These are phyloP conservation scores for Ustulina deusta DNA, from an alignment of 2,329 filamentous ascomycete species.

Conservation along the genomic window DNA sequence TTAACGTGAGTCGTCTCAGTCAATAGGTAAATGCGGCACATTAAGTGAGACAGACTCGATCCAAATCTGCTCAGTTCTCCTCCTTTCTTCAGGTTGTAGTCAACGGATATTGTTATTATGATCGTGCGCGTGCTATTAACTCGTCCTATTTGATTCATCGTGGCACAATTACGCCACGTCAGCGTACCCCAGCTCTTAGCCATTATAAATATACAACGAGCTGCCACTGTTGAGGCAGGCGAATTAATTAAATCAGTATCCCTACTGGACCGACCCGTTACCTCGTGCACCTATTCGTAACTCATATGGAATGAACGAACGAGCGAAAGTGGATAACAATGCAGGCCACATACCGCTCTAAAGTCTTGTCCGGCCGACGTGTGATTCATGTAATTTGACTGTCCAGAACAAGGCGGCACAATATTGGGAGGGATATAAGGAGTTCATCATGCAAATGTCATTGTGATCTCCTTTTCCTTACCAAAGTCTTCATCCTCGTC, in stretches of 20 bases:
- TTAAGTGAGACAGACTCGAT: too few relatives aligned
- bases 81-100: not conserved
- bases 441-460: constrained; percentile 77
- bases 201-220: constrained; percentile 30
- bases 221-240: not conserved
- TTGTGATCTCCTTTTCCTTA: constrained; percentile 78
- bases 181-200: not conserved
- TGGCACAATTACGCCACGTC: constrained; percentile 8
- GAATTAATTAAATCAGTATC: constrained; percentile 19
- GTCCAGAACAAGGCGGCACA: not conserved
- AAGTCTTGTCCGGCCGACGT: not conserved
- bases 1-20: too few relatives aligned
- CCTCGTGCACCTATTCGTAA: constrained; percentile 20
- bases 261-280: not conserved
- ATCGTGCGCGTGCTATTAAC: not conserved
- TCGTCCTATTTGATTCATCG: constrained; percentile 17
- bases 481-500: constrained; percentile 76
- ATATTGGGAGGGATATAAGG: not conserved
- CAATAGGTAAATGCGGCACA: too few relatives aligned
- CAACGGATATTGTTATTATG: not conserved
- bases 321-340: constrained; percentile 18
- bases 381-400: not conserved
- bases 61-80: too few relatives aligned
- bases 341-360: constrained; percentile 1
- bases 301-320: constrained; percentile 13